These are phyloP conservation scores for Orbilia brochopaga DNA, from an alignment of 2,329 filamentous ascomycete genomes.

Conservation along the genomic window DNA sequence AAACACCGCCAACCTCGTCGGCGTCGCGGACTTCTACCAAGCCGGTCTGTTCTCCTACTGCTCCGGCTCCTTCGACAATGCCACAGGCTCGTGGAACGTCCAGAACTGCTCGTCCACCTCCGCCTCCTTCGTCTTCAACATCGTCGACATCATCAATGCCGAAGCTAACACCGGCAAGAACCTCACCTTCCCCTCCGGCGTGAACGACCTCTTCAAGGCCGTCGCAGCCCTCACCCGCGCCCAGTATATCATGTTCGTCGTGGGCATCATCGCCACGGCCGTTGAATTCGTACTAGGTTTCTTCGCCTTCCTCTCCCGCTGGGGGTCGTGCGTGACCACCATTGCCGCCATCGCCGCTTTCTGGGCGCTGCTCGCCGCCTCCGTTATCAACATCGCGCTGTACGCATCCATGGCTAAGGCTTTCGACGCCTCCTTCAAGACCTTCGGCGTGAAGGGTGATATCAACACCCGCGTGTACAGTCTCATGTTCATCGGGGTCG, in stretches of 20 bases:
- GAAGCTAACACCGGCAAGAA: conserved; percentile 63
- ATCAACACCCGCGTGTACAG: conserved; percentile 74
- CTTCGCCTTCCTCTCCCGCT: conserved; percentile 64
- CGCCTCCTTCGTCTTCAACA: conserved; percentile 77
- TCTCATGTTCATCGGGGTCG: conserved; percentile 78
- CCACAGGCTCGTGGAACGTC: conserved; percentile 63
- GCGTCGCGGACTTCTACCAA: conserved; percentile 77
- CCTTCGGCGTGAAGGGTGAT: conserved; percentile 72
- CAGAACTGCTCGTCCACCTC: conserved; percentile 72
- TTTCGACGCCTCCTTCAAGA: conserved; percentile 70
- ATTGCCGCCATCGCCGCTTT: conserved; percentile 72
- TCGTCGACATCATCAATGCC: conserved; percentile 70
- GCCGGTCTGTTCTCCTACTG: conserved; percentile 90
- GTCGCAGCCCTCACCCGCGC: conserved; percentile 75
- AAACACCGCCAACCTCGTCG: conserved; percentile 66
- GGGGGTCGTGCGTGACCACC: conserved; percentile 81
- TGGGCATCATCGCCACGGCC: conserved; percentile 83
- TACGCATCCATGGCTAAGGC: conserved; percentile 72
- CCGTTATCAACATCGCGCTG: conserved; percentile 75
- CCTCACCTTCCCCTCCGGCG: conserved; percentile 70
- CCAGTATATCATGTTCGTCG: conserved; percentile 73
- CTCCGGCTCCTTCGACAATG: conserved; percentile 61
- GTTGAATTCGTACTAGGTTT: conserved; percentile 53
- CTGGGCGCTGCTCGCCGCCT: conserved; percentile 66
- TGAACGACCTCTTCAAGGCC: conserved; percentile 71